Conservation (phyloP, 129 eudicot species). For the Centella asiatica region DNA sequence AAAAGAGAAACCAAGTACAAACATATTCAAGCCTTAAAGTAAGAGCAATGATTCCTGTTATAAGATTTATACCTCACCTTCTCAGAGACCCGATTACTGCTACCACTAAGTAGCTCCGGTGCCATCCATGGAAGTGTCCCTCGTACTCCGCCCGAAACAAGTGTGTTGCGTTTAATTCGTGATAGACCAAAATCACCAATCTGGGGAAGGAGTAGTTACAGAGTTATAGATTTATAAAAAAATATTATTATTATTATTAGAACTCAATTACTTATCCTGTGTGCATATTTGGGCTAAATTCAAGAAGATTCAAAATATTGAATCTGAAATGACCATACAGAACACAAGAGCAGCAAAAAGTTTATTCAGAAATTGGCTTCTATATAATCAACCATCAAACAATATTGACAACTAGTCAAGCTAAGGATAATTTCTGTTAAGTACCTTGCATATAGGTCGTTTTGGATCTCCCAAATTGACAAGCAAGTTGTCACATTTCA, state of each 20-base stretch:
- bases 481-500: slow-evolving; percentile 87
- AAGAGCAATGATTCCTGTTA: neutral
- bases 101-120: slow-evolving; percentile 59
- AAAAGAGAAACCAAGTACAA: slow-evolving; percentile 1
- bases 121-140: slow-evolving; percentile 95
- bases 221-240: too few relatives aligned
- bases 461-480: slow-evolving; percentile 97
- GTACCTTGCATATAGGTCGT: slow-evolving; percentile 97
- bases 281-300: too few relatives aligned
- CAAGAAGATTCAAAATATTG: too few relatives aligned
- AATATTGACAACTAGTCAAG: too few relatives aligned
- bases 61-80: slow-evolving; percentile 36
- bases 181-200: slow-evolving; percentile 75
- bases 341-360: too few relatives aligned
- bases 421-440: too few relatives aligned
- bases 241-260: too few relatives aligned
- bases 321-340: too few relatives aligned
- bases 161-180: slow-evolving; percentile 61
- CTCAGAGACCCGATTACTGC: slow-evolving; percentile 58
- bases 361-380: too few relatives aligned
- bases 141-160: slow-evolving; percentile 68
- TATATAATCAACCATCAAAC: too few relatives aligned
- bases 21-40: neutral
- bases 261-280: too few relatives aligned
- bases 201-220: too few relatives aligned